A percentile compares a stretch with the other conserved stretches of the same genome.
Evolutionary conservation across 2,329 filamentous ascomycete genomes (phyloP).

Genomic region (Aspergillus neotritici): DNA sequence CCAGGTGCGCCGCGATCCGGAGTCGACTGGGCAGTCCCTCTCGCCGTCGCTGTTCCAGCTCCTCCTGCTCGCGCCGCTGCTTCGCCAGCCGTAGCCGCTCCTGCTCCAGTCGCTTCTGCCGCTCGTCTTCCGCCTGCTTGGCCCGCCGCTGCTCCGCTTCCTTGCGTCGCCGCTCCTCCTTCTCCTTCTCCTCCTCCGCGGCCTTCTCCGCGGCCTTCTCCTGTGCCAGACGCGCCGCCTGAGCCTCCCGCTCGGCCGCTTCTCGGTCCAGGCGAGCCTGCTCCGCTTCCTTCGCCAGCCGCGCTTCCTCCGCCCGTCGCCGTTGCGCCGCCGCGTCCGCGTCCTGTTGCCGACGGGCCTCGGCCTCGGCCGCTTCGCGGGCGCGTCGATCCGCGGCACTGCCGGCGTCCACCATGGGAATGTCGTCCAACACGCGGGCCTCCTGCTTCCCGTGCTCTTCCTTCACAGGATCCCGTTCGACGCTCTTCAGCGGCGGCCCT

Average conservation of each 20-base stretch:
- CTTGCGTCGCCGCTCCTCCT: constrained; percentile 39
- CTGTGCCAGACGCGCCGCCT: constrained; percentile 30
- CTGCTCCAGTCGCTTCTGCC: constrained; percentile 38
- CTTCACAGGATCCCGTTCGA: constrained; percentile 25
- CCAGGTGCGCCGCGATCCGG: constrained; percentile 40
- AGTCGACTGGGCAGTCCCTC: constrained; percentile 44
- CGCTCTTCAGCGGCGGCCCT: constrained; percentile 9
- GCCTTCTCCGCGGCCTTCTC: constrained; percentile 41
- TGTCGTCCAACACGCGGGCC: constrained; percentile 23
- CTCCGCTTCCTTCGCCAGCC: constrained; percentile 25
- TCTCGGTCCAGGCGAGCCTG: constrained; percentile 29
- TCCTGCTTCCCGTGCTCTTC: constrained; percentile 27
- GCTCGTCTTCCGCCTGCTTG: constrained; percentile 45
- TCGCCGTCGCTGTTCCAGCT: constrained; percentile 42
- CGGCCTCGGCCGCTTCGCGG: constrained; percentile 20
- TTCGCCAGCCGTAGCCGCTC: constrained; percentile 40
- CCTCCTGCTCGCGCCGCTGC: constrained; percentile 40
- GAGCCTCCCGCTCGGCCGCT: constrained; percentile 31
- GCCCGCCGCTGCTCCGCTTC: constrained; percentile 39
- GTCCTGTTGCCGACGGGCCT: constrained; percentile 21
- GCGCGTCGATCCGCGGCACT: constrained; percentile 11
- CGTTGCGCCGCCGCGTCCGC: constrained; percentile 28
- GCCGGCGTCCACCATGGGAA: constrained; percentile 25
- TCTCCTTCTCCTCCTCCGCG: constrained; percentile 37
- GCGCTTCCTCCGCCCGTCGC: constrained; percentile 27